Evolutionary conservation across 345 rosid genomes (phyloP), one percentile per base, ranked within the genome.

Genomic region (Linum usitatissimum): DNA sequence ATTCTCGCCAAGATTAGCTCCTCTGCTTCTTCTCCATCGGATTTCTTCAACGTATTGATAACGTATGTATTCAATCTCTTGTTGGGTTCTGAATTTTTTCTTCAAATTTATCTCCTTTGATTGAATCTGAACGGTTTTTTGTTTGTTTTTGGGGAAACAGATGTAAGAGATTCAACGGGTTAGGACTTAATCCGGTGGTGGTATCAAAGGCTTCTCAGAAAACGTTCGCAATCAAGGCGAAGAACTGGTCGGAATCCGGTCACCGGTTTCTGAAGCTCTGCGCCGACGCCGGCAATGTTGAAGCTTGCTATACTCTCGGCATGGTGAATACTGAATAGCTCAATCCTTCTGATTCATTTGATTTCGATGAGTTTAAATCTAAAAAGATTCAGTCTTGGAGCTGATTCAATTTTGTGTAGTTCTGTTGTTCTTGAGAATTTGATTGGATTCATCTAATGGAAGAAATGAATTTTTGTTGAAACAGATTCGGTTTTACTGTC

Each of bases 401-500:
- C 38, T 34, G 38, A 34, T 45, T 45, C 9, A 9, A 8, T 1
- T 42, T 42, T 42, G n/a, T 8, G 9, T 55, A 55, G 0, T 18
- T 55, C 18, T 55, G 5, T 55, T 55, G 23, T 55, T 55, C 23
- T 55, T 1, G 30, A 18, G 8, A 55, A 17, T 18, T 55, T 28
- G 21, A 55, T 18, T 3, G 28, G 30, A 21, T 18, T 55, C 30
- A 23, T 1, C 28, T 23, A 23, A 23, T 2, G 28, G 28, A 2
- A 23, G 5, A 8, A 4, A 17, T 14, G 54, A 15, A 13, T 36
- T 31, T 31, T 17, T 17, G 36, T 6, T 18, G 19, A 12, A n/a
- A 31, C 62, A 76, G 73, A 69, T 76, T 53, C 73, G 71, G 3
- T 76, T 76, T 71, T 76, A 76, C 70, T 71, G 76, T 49, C 45